Conservation (phyloP, 2,329 filamentous ascomycete species). For the Microcyclosporella mali region DNA sequence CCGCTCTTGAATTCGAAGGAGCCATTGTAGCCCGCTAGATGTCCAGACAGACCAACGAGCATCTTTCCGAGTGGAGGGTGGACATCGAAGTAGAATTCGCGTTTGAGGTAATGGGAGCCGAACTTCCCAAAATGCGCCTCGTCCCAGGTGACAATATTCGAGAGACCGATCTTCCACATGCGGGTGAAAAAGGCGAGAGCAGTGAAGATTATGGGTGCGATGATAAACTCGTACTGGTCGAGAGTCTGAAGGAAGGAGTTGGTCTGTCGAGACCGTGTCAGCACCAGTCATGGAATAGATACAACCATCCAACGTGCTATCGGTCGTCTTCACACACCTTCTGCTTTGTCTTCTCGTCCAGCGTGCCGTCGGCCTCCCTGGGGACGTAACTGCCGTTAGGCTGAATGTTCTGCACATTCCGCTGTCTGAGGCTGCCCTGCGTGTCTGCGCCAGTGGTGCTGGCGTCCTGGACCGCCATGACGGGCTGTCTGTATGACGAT, state of each 20-base stretch:
- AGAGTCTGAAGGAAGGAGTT: constrained; percentile 58
- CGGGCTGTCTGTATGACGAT: constrained; percentile 6
- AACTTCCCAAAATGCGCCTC: constrained; percentile 91
- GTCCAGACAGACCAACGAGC: constrained; percentile 92
- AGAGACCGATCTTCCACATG: constrained; percentile 62
- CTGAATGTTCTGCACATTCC: constrained; percentile 33
- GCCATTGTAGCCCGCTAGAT: constrained; percentile 95
- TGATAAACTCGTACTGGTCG: constrained; percentile 56
- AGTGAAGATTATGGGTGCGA: constrained; percentile 60
- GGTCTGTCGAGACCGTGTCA: constrained; percentile 20
- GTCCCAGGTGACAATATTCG: constrained; percentile 69
- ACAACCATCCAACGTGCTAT: too few species aligned
- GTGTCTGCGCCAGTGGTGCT: constrained; percentile 36
- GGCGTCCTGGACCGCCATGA: constrained; percentile 25
- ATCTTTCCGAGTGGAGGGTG: constrained; percentile 97
- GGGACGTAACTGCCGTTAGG: constrained; percentile 30
- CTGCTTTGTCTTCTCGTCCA: constrained; percentile 43
- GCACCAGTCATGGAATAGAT: not conserved
- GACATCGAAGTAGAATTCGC: constrained; percentile 98
- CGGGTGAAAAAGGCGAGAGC: constrained; percentile 59
- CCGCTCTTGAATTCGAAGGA: constrained; percentile 99
- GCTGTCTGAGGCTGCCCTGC: constrained; percentile 42
- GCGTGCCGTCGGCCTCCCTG: constrained; percentile 22
- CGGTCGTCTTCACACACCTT: constrained; percentile 33
- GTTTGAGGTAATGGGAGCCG: constrained; percentile 96